Percentiles rank a stretch among this genome's conserved stretches.
phyloP scores from a whole-genome alignment of 495 filamentous ascomycete species.

The Sordaria brevicollis region DNA sequence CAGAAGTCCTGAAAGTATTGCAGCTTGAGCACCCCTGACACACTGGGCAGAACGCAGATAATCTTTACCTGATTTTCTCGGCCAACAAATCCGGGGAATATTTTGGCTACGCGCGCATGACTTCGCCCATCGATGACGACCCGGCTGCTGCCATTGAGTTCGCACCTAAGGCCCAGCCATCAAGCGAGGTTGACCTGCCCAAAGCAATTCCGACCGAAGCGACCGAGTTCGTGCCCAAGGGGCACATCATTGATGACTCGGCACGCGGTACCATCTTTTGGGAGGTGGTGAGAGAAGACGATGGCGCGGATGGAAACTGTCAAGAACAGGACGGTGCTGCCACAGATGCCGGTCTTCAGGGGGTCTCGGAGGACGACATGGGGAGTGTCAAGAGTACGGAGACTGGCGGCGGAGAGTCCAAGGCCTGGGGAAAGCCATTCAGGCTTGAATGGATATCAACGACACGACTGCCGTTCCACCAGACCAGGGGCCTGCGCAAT shows the following conservation, averaged over 20 bases:
- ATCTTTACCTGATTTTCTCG: slow-evolving; percentile 94
- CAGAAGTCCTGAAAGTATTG: slow-evolving; percentile 5
- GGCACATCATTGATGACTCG: slow-evolving; percentile 87
- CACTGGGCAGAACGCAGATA: slow-evolving; percentile 54
- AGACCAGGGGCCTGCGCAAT: slow-evolving; percentile 83
- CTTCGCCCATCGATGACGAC: slow-evolving; percentile 71
- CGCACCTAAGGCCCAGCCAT: slow-evolving; percentile 44
- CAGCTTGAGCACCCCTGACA: neutral
- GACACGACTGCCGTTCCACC: slow-evolving; percentile 77
- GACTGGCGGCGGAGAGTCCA: slow-evolving; percentile 27
- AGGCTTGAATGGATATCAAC: slow-evolving; percentile 87
- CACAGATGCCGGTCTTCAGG: slow-evolving; percentile 20
- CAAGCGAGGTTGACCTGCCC: slow-evolving; percentile 53
- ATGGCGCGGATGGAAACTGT: slow-evolving; percentile 22
- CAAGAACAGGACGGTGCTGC: slow-evolving; percentile 29
- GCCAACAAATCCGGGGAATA: slow-evolving; percentile 98
- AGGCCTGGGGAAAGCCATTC: slow-evolving; percentile 88
- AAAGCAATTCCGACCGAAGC: slow-evolving; percentile 68
- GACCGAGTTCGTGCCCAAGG: slow-evolving; percentile 71
- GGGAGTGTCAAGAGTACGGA: slow-evolving; percentile 26
- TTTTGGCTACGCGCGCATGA: slow-evolving; percentile 91
- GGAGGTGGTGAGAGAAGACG: slow-evolving; percentile 63
- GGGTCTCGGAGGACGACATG: slow-evolving; percentile 9
- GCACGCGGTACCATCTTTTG: slow-evolving; percentile 93
- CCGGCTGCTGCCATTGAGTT: slow-evolving; percentile 57